Evolutionary conservation across 371 early-diverging fungal species (phyloP).

Genomic region (Rhizopus microsporus): DNA sequence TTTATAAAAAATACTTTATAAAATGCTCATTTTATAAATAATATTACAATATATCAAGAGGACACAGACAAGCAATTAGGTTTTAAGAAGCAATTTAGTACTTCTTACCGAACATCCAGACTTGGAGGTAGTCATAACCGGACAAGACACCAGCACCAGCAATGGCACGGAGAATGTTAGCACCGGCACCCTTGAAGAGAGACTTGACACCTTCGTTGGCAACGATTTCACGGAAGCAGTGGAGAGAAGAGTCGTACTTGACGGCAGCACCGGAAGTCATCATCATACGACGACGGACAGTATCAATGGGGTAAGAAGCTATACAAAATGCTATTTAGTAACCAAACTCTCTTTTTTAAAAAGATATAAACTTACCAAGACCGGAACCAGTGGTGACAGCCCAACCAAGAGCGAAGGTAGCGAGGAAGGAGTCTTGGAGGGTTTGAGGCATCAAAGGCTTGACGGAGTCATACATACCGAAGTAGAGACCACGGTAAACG

Average conservation of each 20-base stretch:
- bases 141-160: slow-evolving; percentile 81
- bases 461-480: slow-evolving; percentile 81
- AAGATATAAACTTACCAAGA: slow-evolving; percentile 46
- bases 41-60: slow-evolving; percentile 9
- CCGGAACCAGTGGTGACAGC: slow-evolving; percentile 75
- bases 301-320: slow-evolving; percentile 88
- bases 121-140: slow-evolving; percentile 73
- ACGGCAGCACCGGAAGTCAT: slow-evolving; percentile 80
- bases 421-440: slow-evolving; percentile 59
- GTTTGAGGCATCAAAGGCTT: slow-evolving; percentile 65
- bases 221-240: slow-evolving; percentile 71
- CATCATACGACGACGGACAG: slow-evolving; percentile 91
- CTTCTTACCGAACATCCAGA: slow-evolving; percentile 60
- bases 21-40: slow-evolving; percentile 6
- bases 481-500: slow-evolving; percentile 82
- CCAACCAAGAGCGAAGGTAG: slow-evolving; percentile 71
- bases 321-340: slow-evolving; percentile 5
- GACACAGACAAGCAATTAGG: neutral
- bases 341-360: neutral
- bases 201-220: slow-evolving; percentile 69
- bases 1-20: neutral
- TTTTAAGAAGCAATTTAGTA: slow-evolving; percentile 27
- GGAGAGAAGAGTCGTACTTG: slow-evolving; percentile 70
- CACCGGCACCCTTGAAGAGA: slow-evolving; percentile 86
- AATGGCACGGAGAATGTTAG: slow-evolving; percentile 79